Percentiles rank a stretch among this genome's conserved stretches.
phyloP scores from a whole-genome alignment of 2,329 filamentous ascomycete genomes.

The Fusarium mangiferae region DNA sequence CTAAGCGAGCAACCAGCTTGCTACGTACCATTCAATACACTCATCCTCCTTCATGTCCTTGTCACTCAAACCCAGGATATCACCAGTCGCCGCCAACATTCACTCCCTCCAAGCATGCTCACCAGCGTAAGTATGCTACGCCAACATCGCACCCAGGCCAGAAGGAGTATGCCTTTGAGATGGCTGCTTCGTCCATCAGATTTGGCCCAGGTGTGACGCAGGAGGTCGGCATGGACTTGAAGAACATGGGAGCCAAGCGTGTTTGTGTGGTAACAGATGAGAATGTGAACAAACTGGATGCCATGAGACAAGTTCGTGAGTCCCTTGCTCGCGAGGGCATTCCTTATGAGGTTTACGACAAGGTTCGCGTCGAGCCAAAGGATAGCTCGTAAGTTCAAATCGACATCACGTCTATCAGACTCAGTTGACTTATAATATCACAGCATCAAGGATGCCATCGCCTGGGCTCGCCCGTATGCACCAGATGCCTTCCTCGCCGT shows the following conservation, averaged over 20 bases:
- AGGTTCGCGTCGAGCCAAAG: conserved; percentile 89
- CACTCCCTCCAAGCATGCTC: conserved; percentile 55
- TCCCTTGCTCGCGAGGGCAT: conserved; percentile 82
- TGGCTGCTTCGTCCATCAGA: conserved; percentile 94
- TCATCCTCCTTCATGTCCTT: conserved; percentile 88
- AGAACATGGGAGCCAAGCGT: conserved; percentile 86
- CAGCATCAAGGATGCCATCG: conserved; percentile 89
- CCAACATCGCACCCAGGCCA: conserved; percentile 70
- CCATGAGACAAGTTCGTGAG: conserved; percentile 89
- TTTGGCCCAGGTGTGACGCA: conserved; percentile 94
- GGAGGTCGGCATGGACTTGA: conserved; percentile 98
- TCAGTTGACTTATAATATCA: conserved; percentile 9
- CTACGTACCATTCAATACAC: conserved; percentile 92
- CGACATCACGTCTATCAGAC: not conserved
- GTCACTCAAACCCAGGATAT: conserved; percentile 87
- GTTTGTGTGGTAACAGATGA: conserved; percentile 93
- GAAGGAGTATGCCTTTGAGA: conserved; percentile 98
- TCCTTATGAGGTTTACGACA: conserved; percentile 82
- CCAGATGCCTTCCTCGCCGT: conserved; percentile 95
- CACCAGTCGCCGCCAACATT: conserved; percentile 73
- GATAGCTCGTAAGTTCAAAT: conserved; percentile 78
- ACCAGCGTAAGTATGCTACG: conserved; percentile 71
- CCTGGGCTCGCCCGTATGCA: conserved; percentile 80
- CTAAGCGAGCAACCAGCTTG: conserved; percentile 74
- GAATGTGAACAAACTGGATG: conserved; percentile 83